Evolutionary conservation across 2,329 filamentous ascomycete genomes (phyloP), one percentile per base, ranked within the genome.

Genomic region (Cladosporium sp.): DNA sequence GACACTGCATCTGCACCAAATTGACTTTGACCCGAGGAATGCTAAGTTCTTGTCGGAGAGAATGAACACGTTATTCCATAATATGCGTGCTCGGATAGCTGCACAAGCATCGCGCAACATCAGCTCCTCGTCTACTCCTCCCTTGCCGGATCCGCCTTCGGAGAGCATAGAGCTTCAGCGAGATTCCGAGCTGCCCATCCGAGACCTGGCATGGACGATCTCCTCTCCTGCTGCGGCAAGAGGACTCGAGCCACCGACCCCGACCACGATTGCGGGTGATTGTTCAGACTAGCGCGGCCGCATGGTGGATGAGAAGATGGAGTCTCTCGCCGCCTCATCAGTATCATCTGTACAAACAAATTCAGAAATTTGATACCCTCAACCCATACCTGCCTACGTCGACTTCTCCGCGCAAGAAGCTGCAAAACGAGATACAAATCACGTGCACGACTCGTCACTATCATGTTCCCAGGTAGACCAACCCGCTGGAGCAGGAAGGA

Each of bases 1-100:
- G 26, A 26, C 26, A 2, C 36, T 64, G 4, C 36, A 54, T 2
- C 12, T n/a, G 18, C 24, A 30, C 14, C 14, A 34, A 12, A 36
- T 64, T 4, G 61, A 57, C 14, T 64, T 64, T 49, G 61, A 64
- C 5, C 24, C 44, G 1, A 38, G 44, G 34, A 24, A 52, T 8
- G 61, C 61, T 10, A 57, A 14, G 2, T 32, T 47, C 14, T 5
- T 64, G 34, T 44, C 61, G 2, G 30, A 5, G 6, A 57, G 52
- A 8, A 21, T 64, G 21, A 28, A 28, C 12, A 44, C 14, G 7
- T 26, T 44, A 2, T 38, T 59, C 15, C 15, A 7, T 2, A 12
- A 11, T 15, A 30, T 59, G 36, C 57, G 38, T 2, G 24, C 14
- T 7, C 57, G 57, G 4, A 58, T 58, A 1, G 30, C 55, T 18